Evolutionary conservation across 140 eudicot species (phyloP).

Genomic region (Bidens hawaiensis): DNA sequence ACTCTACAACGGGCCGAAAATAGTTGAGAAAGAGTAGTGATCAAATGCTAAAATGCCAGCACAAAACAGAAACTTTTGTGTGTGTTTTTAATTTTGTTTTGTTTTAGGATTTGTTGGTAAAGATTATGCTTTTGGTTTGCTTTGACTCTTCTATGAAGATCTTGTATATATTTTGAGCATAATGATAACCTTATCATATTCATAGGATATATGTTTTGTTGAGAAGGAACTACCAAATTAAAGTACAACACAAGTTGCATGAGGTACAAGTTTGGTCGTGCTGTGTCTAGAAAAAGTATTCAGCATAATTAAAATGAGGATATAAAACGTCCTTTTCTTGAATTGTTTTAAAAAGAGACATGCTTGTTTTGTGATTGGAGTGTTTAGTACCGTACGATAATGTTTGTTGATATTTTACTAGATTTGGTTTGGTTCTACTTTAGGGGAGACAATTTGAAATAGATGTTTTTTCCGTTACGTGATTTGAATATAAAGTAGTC

Average conservation of each 20-base stretch:
- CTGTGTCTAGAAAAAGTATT: conserved; percentile 13
- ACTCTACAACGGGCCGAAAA: conserved; percentile 62
- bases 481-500: neutral
- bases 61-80: conserved; percentile 1
- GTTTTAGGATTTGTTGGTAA: conserved; percentile 12
- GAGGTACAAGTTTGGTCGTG: conserved; percentile 21
- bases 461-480: conserved; percentile 1
- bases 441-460: conserved; percentile 7
- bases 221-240: conserved; percentile 17
- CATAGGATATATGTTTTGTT: conserved; percentile 14
- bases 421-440: conserved; percentile 14
- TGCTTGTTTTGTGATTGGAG: conserved; percentile 20
- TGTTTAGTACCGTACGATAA: neutral
- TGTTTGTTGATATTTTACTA: neutral
- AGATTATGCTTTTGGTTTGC: conserved; percentile 18
- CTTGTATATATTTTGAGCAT: conserved; percentile 34
- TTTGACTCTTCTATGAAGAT: conserved; percentile 8
- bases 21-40: conserved; percentile 26
- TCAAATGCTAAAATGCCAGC: conserved; percentile 3
- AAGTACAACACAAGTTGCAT: neutral
- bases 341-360: conserved; percentile 13
- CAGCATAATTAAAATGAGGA: conserved; percentile 12
- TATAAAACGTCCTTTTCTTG: conserved; percentile 20
- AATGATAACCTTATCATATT: too few relatives aligned
- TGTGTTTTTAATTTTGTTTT: neutral